phyloP scores from a whole-genome alignment of 352 stramenopile species.

The Thalassiosira livingstoniorum region DNA sequence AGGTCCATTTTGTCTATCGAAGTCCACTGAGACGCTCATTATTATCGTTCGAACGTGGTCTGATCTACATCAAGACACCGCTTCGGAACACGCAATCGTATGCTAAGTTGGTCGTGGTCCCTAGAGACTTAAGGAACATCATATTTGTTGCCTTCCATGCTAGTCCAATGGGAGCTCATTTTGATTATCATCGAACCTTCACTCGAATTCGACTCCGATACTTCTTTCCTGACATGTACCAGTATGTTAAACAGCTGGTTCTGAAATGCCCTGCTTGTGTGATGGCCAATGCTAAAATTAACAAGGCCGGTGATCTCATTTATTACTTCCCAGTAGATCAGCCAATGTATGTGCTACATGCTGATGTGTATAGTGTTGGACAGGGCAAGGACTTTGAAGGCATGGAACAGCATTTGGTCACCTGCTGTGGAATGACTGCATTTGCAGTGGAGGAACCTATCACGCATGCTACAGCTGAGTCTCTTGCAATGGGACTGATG shows the following conservation, averaged over 20 bases:
- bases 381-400: slow-evolving; percentile 20
- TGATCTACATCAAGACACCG: slow-evolving; percentile 9
- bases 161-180: slow-evolving; percentile 50
- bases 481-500: slow-evolving; percentile 35
- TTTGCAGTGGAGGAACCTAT: slow-evolving; percentile 31
- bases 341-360: slow-evolving; percentile 29
- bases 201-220: slow-evolving; percentile 7
- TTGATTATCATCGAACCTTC: slow-evolving; percentile 22
- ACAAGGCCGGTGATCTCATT: slow-evolving; percentile 9
- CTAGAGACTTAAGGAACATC: not conserved
- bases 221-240: slow-evolving; percentile 36
- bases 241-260: slow-evolving; percentile 16
- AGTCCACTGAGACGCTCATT: not conserved
- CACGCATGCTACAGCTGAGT: not conserved
- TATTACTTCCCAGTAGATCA: slow-evolving; percentile 30
- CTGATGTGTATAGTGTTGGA: slow-evolving; percentile 35
- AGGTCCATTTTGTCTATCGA: slow-evolving; percentile 9
- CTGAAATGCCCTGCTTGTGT: slow-evolving; percentile 29
- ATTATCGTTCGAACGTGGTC: slow-evolving; percentile 12
- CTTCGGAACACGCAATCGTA: not conserved
- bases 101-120: not conserved
- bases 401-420: slow-evolving; percentile 12
- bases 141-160: slow-evolving; percentile 51
- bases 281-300: slow-evolving; percentile 20
- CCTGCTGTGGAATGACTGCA: slow-evolving; percentile 31